Base-by-base conservation (phyloP, 495 filamentous ascomycete species). In the Aspergillus ostianus region DNA sequence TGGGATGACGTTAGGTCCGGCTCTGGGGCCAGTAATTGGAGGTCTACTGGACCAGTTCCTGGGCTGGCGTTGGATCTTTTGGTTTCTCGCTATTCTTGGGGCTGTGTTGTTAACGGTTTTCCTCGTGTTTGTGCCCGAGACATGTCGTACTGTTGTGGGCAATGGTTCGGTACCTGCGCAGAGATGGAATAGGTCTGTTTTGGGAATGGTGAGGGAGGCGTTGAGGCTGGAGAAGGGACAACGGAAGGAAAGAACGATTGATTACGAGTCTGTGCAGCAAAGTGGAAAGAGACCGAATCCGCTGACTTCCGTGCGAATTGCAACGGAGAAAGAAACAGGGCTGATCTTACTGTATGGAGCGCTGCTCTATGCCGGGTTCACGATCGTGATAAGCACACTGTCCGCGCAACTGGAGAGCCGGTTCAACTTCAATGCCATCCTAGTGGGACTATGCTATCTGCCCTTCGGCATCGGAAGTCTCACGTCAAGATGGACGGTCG, bases 1-100 rank as follows among this genome's bases (percentile, higher is more conserved):
- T 46, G 69, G 71, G 0, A 58, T 64, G 3, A 64, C 70, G 0
- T 41, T 76, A 9, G 84, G 82, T 0, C 83, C 85, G 3, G 75
- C 82, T 0, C 57, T 89, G 4, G 85, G 83, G 1, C 87, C 86
- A 0, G 77, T 89, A 0, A 77, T 91, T 18, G 88, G 89, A 2
- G 88, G 88, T 0, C 58, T 90, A 0, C 71, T 91, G 0, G 73
- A 79, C 9, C 77, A 88, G 30, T 88, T 82, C 49, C 74, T 90
- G 0, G 87, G 85, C 0, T 92, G 88, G 89, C 67, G 84, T 23
- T 77, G 82, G 50, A 87, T 90, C 47, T 93, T 92, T 67, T 91
- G 87, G 87, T 90, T 91, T 61, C 75, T 90, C 29, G 76, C 80
- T 50, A 90, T 91, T 47, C 64, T 85, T 27, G 73, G 77, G 13